phyloP scores from a whole-genome alignment of 495 filamentous ascomycete genomes.

The Emericellopsis terricola region DNA sequence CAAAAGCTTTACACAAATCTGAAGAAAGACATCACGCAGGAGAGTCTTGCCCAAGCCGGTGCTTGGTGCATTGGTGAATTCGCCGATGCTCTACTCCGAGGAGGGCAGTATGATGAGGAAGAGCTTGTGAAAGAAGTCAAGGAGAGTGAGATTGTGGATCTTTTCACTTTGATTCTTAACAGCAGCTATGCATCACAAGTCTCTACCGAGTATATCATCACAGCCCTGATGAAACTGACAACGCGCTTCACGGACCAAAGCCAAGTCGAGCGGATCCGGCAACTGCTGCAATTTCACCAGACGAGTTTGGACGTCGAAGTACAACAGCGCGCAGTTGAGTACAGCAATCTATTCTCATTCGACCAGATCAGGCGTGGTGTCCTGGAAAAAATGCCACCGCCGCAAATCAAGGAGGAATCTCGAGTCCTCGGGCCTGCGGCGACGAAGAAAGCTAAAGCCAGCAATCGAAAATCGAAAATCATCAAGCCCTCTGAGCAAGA shows the following conservation, averaged over 20 bases:
- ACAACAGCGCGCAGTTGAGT: conserved; percentile 89
- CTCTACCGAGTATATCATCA: conserved; percentile 88
- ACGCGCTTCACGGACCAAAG: conserved; percentile 66
- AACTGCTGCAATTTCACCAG: conserved; percentile 55
- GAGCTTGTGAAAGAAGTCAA: conserved; percentile 80
- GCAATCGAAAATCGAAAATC: conserved; percentile 58
- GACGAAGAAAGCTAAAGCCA: conserved; percentile 61
- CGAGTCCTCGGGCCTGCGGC: conserved; percentile 72
- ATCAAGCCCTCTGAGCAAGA: conserved; percentile 77
- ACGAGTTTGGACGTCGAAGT: conserved; percentile 84
- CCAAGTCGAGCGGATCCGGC: conserved; percentile 69
- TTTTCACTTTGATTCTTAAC: conserved; percentile 80
- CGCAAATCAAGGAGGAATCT: conserved; percentile 88
- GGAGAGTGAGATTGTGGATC: conserved; percentile 76
- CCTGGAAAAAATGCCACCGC: conserved; percentile 90
- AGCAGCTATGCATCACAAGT: conserved; percentile 82
- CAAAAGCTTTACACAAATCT: conserved; percentile 83
- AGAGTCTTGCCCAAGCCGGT: conserved; percentile 80
- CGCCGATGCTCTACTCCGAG: conserved; percentile 69
- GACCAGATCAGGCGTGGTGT: conserved; percentile 81
- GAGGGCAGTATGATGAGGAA: conserved; percentile 89
- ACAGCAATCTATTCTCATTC: conserved; percentile 77
- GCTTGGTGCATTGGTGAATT: conserved; percentile 99
- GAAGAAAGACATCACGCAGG: conserved; percentile 93
- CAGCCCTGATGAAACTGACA: conserved; percentile 86